A percentile compares a stretch with the other conserved stretches of the same genome.
Evolutionary conservation across 1,284 basidiomycete genomes (phyloP).

Genomic region (Sphagnurus paluster): DNA sequence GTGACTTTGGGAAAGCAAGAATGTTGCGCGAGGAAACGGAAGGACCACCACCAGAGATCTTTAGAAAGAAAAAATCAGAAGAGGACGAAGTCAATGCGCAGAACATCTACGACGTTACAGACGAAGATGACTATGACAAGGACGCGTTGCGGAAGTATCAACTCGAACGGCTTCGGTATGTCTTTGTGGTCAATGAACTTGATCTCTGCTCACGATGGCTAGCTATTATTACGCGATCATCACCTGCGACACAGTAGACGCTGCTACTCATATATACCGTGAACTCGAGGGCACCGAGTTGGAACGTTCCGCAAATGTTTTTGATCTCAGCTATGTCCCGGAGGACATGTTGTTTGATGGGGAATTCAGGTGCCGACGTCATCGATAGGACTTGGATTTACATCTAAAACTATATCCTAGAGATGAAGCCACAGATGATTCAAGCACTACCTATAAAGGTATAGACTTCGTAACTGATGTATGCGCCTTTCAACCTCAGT

Average conservation of each 20-base stretch:
- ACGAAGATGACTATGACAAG: constrained; percentile 80
- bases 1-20: constrained; percentile 90
- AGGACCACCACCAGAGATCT: constrained; percentile 89
- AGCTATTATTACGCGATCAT: constrained; percentile 98
- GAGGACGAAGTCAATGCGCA: constrained; percentile 64
- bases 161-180: constrained; percentile 86
- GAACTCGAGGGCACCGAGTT: constrained; percentile 96
- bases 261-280: constrained; percentile 81
- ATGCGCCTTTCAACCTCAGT: constrained; percentile 30
- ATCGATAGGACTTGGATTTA: constrained; percentile 1
- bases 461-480: constrained; percentile 96
- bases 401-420: constrained; percentile 40
- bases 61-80: constrained; percentile 52
- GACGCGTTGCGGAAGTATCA: constrained; percentile 92
- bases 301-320: constrained; percentile 95
- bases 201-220: constrained; percentile 8
- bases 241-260: constrained; percentile 80
- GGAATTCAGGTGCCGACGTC: constrained; percentile 70
- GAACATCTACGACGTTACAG: constrained; percentile 68
- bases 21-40: constrained; percentile 88
- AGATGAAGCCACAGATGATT: constrained; percentile 80
- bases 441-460: constrained; percentile 65
- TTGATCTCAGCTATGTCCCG: constrained; percentile 93
- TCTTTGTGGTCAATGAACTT: constrained; percentile 9
- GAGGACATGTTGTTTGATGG: constrained; percentile 91